Conservation (phyloP, 2,329 filamentous ascomycete species). For the Aureobasidium leucospermi region DNA sequence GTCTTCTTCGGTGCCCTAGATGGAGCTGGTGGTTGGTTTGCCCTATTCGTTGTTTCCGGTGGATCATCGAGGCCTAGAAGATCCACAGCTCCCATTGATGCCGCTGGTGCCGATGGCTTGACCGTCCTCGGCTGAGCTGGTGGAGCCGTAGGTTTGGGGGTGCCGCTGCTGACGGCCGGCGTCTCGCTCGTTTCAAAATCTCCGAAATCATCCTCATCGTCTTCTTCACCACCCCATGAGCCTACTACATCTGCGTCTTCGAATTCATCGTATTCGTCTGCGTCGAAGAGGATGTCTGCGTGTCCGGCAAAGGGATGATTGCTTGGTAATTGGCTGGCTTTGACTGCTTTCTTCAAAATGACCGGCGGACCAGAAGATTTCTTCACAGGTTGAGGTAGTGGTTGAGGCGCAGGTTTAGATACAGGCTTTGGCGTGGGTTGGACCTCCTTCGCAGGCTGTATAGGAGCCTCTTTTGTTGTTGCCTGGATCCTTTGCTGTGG, state of each 20-base stretch:
- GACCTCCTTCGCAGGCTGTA: neutral
- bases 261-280: constrained; percentile 23
- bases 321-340: constrained; percentile 1
- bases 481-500: neutral
- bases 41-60: neutral
- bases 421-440: neutral
- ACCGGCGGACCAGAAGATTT: neutral
- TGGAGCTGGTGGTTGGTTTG: neutral
- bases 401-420: neutral
- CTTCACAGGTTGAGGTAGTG: neutral
- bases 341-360: neutral
- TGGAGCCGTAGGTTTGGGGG: neutral
- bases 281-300: constrained; percentile 16
- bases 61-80: constrained; percentile 22
- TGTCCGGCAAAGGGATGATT: constrained; percentile 7
- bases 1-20: constrained; percentile 18
- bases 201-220: constrained; percentile 28
- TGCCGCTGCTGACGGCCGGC: neutral
- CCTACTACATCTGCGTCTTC: constrained; percentile 5
- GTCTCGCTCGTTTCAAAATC: constrained; percentile 22
- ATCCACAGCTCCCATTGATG: constrained; percentile 16
- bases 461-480: neutral
- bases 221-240: constrained; percentile 17
- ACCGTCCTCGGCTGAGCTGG: neutral
- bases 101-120: neutral